These are phyloP conservation scores for Corrigiola litoralis DNA, from an alignment of 179 eudicot species.

Conservation along the genomic window DNA sequence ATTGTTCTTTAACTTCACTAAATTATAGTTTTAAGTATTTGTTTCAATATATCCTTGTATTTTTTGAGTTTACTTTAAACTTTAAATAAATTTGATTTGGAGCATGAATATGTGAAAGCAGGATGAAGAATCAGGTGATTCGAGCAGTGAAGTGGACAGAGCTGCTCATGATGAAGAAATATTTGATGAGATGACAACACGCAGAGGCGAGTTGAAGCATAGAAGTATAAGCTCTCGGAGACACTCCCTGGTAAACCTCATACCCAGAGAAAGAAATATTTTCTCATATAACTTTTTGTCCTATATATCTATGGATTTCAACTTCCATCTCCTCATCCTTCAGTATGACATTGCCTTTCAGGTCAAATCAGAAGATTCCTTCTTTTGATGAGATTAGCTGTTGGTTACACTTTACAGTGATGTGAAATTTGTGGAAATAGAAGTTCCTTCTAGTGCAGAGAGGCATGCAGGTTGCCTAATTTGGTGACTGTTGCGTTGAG, in stretches of 20 bases:
- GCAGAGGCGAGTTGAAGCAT: slow-evolving; percentile 70
- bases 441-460: neutral
- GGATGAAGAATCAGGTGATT: slow-evolving; percentile 5
- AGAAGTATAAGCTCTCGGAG: slow-evolving; percentile 44
- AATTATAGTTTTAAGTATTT: too few relatives aligned
- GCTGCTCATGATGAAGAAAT: slow-evolving; percentile 43
- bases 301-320: neutral
- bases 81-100: neutral
- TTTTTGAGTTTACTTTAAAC: too few relatives aligned
- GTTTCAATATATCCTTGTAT: too few relatives aligned
- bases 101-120: neutral
- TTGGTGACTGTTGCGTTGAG: too few relatives aligned
- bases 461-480: too few relatives aligned
- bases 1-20: neutral
- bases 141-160: slow-evolving; percentile 23
- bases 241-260: slow-evolving; percentile 11
- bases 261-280: neutral
- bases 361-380: slow-evolving; percentile 15
- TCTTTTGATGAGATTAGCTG: neutral
- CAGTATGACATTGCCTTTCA: neutral
- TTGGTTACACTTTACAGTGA: neutral
- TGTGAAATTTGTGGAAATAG: neutral
- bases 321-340: neutral
- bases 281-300: neutral
- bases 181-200: slow-evolving; percentile 70